phyloP scores from a whole-genome alignment of 306 rosid species.

The Castanea sativa region DNA sequence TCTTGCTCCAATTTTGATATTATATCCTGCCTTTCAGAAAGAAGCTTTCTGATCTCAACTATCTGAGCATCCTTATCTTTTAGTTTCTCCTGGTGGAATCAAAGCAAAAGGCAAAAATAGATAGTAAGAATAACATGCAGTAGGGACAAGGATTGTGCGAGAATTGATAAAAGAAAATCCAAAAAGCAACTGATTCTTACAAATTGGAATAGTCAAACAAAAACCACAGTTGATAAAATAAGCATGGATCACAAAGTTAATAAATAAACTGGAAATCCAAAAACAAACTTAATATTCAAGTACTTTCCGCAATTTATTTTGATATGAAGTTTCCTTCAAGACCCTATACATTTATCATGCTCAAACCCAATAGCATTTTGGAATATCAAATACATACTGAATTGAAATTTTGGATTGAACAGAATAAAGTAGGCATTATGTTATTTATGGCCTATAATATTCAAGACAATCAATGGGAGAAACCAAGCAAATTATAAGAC shows the following conservation, averaged over 20 bases:
- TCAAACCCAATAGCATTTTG: background rate
- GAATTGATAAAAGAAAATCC: background rate
- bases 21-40: conserved; percentile 54
- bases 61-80: conserved; percentile 59
- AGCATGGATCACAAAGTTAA: background rate
- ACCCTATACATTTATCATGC: background rate
- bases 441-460: background rate
- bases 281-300: background rate
- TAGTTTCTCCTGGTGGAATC: conserved; percentile 54
- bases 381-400: background rate
- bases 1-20: conserved; percentile 61
- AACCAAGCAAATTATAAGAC: too few species aligned
- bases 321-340: background rate
- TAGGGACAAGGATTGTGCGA: background rate
- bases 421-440: background rate
- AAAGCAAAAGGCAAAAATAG: background rate
- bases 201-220: background rate
- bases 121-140: background rate
- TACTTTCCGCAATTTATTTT: background rate
- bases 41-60: conserved; percentile 50
- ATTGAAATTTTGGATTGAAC: background rate
- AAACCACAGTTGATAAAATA: background rate
- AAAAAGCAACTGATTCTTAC: background rate
- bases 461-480: too few species aligned
- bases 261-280: background rate